These are phyloP conservation scores for Aspergillus amoenus DNA, from an alignment of 2,329 filamentous ascomycete species.

Conservation along the genomic window DNA sequence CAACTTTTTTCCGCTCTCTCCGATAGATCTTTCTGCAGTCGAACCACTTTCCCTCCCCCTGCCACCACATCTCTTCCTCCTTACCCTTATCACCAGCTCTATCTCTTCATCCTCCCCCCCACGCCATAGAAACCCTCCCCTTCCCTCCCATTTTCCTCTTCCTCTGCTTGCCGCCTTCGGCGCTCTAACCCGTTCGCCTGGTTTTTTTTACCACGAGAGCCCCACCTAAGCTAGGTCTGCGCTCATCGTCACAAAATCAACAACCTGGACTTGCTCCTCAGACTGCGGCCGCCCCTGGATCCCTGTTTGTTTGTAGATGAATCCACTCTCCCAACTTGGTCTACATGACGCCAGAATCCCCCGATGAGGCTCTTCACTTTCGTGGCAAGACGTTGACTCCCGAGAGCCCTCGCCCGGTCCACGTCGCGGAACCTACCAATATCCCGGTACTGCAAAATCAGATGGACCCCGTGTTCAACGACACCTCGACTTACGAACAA, in stretches of 20 bases:
- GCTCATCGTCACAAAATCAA: slow-evolving; percentile 33
- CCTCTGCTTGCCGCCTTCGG: slow-evolving; percentile 14
- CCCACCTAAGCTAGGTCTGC: slow-evolving; percentile 36
- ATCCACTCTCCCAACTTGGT: slow-evolving; percentile 36
- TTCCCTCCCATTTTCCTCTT: neutral
- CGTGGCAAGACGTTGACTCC: slow-evolving; percentile 66
- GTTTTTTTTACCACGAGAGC: slow-evolving; percentile 36
- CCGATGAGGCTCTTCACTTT: slow-evolving; percentile 55
- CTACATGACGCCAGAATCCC: slow-evolving; percentile 56
- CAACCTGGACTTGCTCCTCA: slow-evolving; percentile 24
- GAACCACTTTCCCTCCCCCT: neutral
- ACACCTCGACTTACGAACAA: slow-evolving; percentile 60
- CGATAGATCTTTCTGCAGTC: slow-evolving; percentile 2
- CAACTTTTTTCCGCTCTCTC: slow-evolving; percentile 4
- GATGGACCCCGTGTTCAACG: slow-evolving; percentile 70
- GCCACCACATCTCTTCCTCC: slow-evolving; percentile 4
- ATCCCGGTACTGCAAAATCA: slow-evolving; percentile 70
- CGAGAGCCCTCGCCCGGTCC: slow-evolving; percentile 68
- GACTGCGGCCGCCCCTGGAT: slow-evolving; percentile 10
- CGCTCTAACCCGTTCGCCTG: slow-evolving; percentile 23
- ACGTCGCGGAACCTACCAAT: slow-evolving; percentile 66
- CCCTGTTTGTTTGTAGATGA: slow-evolving; percentile 38
- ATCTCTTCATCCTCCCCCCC: slow-evolving; percentile 2
- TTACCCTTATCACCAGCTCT: slow-evolving; percentile 8
- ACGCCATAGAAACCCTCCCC: neutral